Conservation (phyloP, 2,329 filamentous ascomycete genomes). For the Didymellaceae sp. region DNA sequence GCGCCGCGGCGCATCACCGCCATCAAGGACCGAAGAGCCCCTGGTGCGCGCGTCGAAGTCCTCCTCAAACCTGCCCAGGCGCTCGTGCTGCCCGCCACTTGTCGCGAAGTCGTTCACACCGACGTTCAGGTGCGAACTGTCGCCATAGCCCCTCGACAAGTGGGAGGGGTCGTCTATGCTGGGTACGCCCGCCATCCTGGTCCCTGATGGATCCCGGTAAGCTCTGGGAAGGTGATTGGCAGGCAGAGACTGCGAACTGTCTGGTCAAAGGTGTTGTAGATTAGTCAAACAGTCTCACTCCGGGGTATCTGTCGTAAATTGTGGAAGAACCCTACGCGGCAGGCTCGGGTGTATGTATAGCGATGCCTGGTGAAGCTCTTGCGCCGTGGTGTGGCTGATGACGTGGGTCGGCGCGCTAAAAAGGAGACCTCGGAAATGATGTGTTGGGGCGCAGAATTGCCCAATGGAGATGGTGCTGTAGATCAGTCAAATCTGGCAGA, state of each 20-base stretch:
- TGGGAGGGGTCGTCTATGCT: constrained; percentile 46
- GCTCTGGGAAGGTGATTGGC: constrained; percentile 24
- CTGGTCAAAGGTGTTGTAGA: background rate
- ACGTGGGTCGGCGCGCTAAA: constrained; percentile 17
- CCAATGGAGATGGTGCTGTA: constrained; percentile 22
- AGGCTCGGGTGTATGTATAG: constrained; percentile 10
- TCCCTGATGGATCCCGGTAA: constrained; percentile 25
- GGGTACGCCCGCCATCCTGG: constrained; percentile 47
- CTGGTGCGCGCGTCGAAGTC: constrained; percentile 74
- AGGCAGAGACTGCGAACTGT: background rate
- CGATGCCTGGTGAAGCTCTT: constrained; percentile 5
- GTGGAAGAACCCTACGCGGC: background rate
- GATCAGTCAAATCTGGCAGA: constrained; percentile 21
- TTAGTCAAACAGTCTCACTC: background rate
- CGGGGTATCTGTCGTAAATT: background rate
- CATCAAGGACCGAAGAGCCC: constrained; percentile 68
- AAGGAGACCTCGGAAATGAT: constrained; percentile 16
- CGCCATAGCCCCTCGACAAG: constrained; percentile 45
- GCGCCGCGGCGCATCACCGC: constrained; percentile 62
- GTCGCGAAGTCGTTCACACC: constrained; percentile 50
- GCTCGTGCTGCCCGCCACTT: constrained; percentile 33
- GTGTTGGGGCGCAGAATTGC: constrained; percentile 25
- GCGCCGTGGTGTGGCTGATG: constrained; percentile 15
- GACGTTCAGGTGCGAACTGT: constrained; percentile 31
- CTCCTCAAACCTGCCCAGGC: constrained; percentile 67